Base-by-base conservation (phyloP, 148 eudicot genomes). In the Oxyria digyna region DNA sequence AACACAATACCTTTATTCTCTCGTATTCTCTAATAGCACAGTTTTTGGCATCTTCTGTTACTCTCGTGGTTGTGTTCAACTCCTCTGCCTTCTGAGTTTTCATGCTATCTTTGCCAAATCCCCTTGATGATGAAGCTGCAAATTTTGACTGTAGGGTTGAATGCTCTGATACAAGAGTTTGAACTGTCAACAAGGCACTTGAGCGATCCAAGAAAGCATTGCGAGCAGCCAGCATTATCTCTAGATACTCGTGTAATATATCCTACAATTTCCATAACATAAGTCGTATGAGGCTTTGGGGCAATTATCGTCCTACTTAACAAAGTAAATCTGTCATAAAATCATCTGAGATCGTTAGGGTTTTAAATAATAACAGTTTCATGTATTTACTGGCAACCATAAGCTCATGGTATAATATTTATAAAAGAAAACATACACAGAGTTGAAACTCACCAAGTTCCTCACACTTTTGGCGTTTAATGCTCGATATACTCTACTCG, bases 151-250 rank as follows among this genome's bases (percentile, higher is more conserved):
- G 84, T 78, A 91, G 76, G 26, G 92, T 75, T 77, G 90, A 81
- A 38, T 88, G 71, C 18, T 94, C 99, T 45, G 97, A 86, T 52
- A 84, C 52, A 79, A 94, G 97, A 69, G 96, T 94, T 71, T 94
- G 99, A 54, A 87, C 96, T 3, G 96, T 94, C 89, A 90, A 76
- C 73, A 94, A 83, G 55, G 97, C 97, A 84, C 83, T 91, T 64
- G 97, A 83, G 23, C 97, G 94, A 74, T 94, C 99, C 45, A 92
- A 72, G 77, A 86, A 87, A 69, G 97, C 99, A 83, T 78, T 77
- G 62, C 83, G 87, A 41, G 81, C 93, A 49, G 92, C 91, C 72
- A 91, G 78, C 84, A 87, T 82, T 71, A 83, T 73, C 59, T 90
- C 97, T 76, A 94, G 78, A 75, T 94, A 81, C 65, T 88, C 99